Evolutionary conservation across 1,284 basidiomycete species (phyloP).

Genomic region (Caloboletus firmus): DNA sequence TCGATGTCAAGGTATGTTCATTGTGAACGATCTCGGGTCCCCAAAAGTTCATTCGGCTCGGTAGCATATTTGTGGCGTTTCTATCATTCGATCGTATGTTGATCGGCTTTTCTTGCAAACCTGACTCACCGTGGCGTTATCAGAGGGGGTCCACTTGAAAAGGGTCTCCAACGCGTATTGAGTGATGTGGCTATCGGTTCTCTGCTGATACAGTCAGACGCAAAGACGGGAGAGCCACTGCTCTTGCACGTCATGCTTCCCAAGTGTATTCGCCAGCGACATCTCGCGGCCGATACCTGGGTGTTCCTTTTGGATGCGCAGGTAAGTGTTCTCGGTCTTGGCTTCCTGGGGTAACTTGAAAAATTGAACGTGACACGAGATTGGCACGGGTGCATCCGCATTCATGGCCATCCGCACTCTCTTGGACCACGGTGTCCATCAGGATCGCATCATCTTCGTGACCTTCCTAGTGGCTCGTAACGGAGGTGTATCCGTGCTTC

Average conservation of each 20-base stretch:
- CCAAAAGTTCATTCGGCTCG: slow-evolving; percentile 6
- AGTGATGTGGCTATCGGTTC: slow-evolving; percentile 88
- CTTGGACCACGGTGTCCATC: slow-evolving; percentile 90
- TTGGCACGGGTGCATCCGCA: slow-evolving; percentile 92
- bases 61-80: slow-evolving; percentile 75
- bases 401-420: slow-evolving; percentile 97
- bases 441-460: slow-evolving; percentile 84
- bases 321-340: slow-evolving; percentile 38
- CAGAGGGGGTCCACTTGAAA: slow-evolving; percentile 87
- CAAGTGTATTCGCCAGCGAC: slow-evolving; percentile 60
- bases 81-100: slow-evolving; percentile 77
- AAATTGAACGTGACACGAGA: slow-evolving; percentile 44
- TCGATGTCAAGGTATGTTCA: slow-evolving; percentile 53
- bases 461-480: slow-evolving; percentile 83
- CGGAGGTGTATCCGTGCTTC: slow-evolving; percentile 78
- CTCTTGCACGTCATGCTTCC: slow-evolving; percentile 85
- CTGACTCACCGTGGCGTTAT: slow-evolving; percentile 12
- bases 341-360: not conserved
- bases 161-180: slow-evolving; percentile 86
- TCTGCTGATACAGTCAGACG: slow-evolving; percentile 88
- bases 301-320: slow-evolving; percentile 94
- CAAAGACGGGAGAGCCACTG: slow-evolving; percentile 83
- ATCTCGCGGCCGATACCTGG: slow-evolving; percentile 68
- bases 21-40: not conserved
- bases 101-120: not conserved